Evolutionary conservation across 768 basidiomycete species (phyloP).

Genomic region (Suillus lakei): DNA sequence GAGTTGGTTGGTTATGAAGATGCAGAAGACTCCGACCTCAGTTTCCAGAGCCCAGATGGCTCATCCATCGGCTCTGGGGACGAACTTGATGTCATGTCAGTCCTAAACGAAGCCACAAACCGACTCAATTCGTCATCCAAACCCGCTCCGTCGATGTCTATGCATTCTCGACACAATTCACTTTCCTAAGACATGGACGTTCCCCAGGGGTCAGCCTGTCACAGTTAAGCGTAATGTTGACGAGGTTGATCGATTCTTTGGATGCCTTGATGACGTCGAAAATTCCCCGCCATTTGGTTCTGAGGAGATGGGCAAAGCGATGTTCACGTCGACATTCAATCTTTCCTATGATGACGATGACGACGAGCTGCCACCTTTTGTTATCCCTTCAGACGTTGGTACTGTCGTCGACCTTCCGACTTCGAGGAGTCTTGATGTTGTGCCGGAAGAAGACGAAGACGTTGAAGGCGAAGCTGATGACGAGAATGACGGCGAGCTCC

Average conservation of each 20-base stretch:
- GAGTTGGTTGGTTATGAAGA: conserved; percentile 72
- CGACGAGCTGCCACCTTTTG: conserved; percentile 51
- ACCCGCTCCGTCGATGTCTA: conserved; percentile 18
- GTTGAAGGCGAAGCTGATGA: conserved; percentile 27
- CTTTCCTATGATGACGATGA: conserved; percentile 46
- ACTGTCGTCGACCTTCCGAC: conserved; percentile 39
- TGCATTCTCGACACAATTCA: conserved; percentile 43
- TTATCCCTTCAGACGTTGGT: conserved; percentile 52
- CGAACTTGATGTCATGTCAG: conserved; percentile 40
- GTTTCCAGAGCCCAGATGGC: conserved; percentile 46
- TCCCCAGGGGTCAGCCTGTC: conserved; percentile 46
- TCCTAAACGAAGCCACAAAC: conserved; percentile 19
- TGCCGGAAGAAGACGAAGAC: conserved; percentile 47
- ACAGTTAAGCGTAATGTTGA: conserved; percentile 36
- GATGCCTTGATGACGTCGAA: conserved; percentile 61
- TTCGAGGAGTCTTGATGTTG: conserved; percentile 39
- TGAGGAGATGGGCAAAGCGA: conserved; percentile 58
- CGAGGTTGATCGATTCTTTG: conserved; percentile 80
- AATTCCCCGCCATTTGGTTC: conserved; percentile 51
- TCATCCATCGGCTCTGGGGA: conserved; percentile 63
- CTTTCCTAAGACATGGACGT: conserved; percentile 76
- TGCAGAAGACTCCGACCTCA: conserved; percentile 61
- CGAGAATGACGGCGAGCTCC: conserved; percentile 54
- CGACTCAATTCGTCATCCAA: conserved; percentile 10
- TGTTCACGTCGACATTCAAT: conserved; percentile 61